phyloP scores from a whole-genome alignment of 2,329 filamentous ascomycete species.

The Aspergillus nomiae region DNA sequence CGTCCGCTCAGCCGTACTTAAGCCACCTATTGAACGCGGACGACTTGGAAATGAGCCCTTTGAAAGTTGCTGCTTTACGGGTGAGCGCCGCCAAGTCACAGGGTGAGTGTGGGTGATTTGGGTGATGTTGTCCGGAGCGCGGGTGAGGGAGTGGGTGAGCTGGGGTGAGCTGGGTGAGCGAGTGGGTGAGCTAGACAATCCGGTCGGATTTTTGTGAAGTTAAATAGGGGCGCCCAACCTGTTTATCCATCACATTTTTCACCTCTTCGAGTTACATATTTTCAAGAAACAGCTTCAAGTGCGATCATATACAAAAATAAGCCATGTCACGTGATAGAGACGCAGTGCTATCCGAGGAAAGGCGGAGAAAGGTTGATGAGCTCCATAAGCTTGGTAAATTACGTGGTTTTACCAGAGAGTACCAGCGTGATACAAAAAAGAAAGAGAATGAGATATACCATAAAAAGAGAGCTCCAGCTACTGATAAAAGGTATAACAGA shows the following conservation, averaged over 20 bases:
- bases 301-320: neutral
- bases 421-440: too few species aligned
- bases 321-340: neutral
- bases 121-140: neutral
- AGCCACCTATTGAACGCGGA: neutral
- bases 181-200: neutral
- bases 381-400: too few species aligned
- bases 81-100: neutral
- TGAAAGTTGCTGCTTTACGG: conserved; percentile 1
- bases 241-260: neutral
- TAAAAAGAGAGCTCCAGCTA: too few species aligned
- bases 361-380: too few species aligned
- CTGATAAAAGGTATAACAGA: too few species aligned
- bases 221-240: neutral
- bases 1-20: too few species aligned
- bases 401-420: too few species aligned
- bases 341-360: too few species aligned
- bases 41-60: conserved; percentile 1
- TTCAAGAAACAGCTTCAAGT: neutral
- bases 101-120: neutral
- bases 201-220: neutral
- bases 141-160: too few species aligned
- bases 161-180: neutral
- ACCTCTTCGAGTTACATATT: neutral
- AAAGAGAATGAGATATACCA: too few species aligned